Percentiles rank a stretch among this genome's conserved stretches.
Evolutionary conservation across 805 yeast species (phyloP).

Genomic region (Phaffomyces thermotolerans): DNA sequence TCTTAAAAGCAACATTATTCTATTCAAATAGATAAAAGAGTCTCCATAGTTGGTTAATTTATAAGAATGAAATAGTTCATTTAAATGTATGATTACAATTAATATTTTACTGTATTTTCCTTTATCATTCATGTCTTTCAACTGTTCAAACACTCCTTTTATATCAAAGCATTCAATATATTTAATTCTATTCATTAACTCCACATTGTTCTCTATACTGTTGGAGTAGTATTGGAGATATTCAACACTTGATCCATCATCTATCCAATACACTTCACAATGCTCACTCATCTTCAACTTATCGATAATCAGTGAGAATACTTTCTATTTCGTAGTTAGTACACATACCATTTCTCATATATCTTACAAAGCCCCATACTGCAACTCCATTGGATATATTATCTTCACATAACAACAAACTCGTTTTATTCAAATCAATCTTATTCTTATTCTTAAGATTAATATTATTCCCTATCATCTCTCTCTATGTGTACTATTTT

Average conservation of each 20-base stretch:
- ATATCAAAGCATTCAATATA: slow-evolving; percentile 4
- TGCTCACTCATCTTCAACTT: neutral
- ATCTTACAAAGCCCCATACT: neutral
- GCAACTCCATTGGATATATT: neutral
- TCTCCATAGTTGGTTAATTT: neutral
- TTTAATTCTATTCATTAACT: neutral
- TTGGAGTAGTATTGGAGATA: neutral
- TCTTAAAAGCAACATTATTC: neutral
- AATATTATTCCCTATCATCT: no score
- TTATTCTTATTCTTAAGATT: neutral
- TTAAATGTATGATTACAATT: neutral
- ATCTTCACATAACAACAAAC: neutral
- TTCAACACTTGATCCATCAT: neutral
- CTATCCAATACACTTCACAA: slow-evolving; percentile 1
- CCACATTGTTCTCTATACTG: neutral
- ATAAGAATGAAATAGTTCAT: slow-evolving; percentile 1
- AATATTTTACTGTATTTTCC: neutral
- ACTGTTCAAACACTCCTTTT: neutral
- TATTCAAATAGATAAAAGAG: neutral
- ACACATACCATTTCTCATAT: neutral
- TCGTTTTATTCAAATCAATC: neutral
- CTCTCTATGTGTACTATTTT: no score
- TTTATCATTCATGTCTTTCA: neutral
- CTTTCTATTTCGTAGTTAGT: no score
- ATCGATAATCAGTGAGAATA: neutral